Evolutionary conservation across 176 grass and related monocot genomes (phyloP), one percentile per base, ranked within the genome.

Genomic region (Ensete ventricosum): DNA sequence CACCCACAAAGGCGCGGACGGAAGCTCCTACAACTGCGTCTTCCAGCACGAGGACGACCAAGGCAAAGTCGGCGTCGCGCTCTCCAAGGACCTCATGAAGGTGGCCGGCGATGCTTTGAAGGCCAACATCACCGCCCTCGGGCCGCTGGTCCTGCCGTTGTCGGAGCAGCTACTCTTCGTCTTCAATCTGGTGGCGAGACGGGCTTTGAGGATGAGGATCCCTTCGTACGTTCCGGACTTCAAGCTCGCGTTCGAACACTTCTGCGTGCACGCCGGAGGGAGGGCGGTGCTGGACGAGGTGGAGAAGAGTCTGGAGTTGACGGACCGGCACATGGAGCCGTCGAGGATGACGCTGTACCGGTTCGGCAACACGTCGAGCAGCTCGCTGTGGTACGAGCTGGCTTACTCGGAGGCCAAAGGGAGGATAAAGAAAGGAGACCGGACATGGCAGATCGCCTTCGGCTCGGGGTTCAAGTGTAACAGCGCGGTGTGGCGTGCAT

Each of bases 321-420:
- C 54, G 3, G 73, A 34, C 21, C 24, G 54, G 53, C 54, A 60
- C 73, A 75, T 75, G 73, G 73, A 75, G 54, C 54, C 73, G 53
- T 75, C 73, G 25, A 58, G 73, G 73, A 75, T 75, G 73, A 75
- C 73, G 1, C 73, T 75, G 24, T 58, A 60, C 16, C 12, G 73
- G 73, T 75, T 75, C 6, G 73, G 73, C 13, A 75, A 75, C 54
- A 75, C 73, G 12, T 75, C 73, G 11, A 75, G 73, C 54, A 75
- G 54, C 73, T 59, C 73, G 14, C 26, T 75, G 14, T 75, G 54
- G 54, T 75, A 75, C 54, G 73, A 75, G 24, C 73, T 75, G 9
- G 73, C 73, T 2, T 75, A 75, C 73, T 25, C 73, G 14, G 73
- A 75, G 25, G 73, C 54, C 25, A 75, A 75, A 25, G 73, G 73